Base-by-base conservation (phyloP, 202 grass and related monocot species). In the Eragrostis tef region DNA sequence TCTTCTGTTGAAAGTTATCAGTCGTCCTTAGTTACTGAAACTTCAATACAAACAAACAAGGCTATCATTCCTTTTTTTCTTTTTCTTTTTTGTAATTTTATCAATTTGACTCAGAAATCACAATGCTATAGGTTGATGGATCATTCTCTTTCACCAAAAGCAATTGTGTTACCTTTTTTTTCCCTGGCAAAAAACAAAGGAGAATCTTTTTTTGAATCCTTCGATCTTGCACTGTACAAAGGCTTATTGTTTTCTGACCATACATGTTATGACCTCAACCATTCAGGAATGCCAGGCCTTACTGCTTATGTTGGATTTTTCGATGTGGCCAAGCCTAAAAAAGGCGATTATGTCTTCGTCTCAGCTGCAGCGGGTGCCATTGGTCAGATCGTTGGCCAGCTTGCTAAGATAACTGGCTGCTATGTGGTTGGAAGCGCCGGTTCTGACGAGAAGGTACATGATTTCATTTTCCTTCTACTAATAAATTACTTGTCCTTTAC, bases 261-360 rank as follows among this genome's bases (percentile, higher is more conserved):
- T n/a, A n/a, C 47, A 7, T 21, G 9, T 0, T 20, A 70, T 6
- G 20, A n/a, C 34, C 4, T 12, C 16, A 14, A 46, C 6, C 4
- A 56, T 64, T 67, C 81, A 91, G 88, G 92, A 45, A 89, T 94
- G 92, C 51, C 84, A 6, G 88, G 91, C 20, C 49, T 87, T 31
- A 89, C 83, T 15, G 92, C 88, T 22, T 94, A 85, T 72, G 68
- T 56, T 67, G 92, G 92, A 72, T 85, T 94, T 61, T 71, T 89
- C 43, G 77, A 87, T 10, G 67, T 94, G 31, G 17, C 19, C 73
- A 71, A 89, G 44, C 84, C 72, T 9, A 91, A 89, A 73, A 84
- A 91, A 54, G 92, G 84, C 20, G 83, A 94, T 3, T 79, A 59
- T 52, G 84, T 89, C 10, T 94, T 91, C 34, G 12, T 91, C 31